A percentile compares a stretch with the other conserved stretches of the same genome.
Conservation (phyloP, 306 rosid species). For the Citrullus amarus region DNA sequence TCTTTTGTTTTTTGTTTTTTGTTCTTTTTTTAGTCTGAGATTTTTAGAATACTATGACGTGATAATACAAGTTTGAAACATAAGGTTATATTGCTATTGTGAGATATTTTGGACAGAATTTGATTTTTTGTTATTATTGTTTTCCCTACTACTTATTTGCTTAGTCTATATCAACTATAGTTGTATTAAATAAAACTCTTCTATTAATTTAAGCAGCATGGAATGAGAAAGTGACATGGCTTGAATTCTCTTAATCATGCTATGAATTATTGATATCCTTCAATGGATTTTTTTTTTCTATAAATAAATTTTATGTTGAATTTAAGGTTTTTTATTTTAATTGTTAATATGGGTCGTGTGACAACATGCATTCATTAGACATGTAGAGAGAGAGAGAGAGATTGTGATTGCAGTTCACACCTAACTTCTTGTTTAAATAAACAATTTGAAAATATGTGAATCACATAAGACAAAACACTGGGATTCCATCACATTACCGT, state of each 20-base stretch:
- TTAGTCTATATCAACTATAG: not conserved
- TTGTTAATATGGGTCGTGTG: not conserved
- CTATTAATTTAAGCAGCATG: not conserved
- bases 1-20: not conserved
- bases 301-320: not conserved
- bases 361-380: not conserved
- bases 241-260: not conserved
- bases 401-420: not conserved
- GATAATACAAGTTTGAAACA: not conserved
- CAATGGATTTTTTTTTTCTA: not conserved
- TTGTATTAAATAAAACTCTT: not conserved
- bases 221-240: not conserved
- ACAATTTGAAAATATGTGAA: not conserved
- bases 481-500: not conserved
- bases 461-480: not conserved
- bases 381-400: not conserved
- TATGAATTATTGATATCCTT: not conserved
- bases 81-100: not conserved
- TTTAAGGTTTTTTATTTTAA: not conserved
- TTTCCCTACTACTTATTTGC: not conserved
- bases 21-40: not conserved
- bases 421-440: not conserved
- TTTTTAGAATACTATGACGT: not conserved
- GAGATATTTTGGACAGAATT: not conserved
- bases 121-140: not conserved